Conservation (phyloP, 495 filamentous ascomycete species). For the Immersiella caudata region DNA sequence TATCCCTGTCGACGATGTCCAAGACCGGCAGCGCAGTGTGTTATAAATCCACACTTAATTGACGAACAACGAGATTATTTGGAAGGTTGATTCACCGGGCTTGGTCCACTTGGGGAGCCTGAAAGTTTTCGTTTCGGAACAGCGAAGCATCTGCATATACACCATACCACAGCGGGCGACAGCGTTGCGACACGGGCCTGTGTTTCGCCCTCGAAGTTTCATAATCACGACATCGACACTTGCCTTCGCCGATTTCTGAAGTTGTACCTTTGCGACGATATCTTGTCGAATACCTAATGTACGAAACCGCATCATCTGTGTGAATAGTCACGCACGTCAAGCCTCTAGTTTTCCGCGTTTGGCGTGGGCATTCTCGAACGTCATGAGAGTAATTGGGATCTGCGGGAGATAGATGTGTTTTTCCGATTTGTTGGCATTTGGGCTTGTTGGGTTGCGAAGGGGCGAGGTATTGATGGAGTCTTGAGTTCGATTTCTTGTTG, state of each 20-base stretch:
- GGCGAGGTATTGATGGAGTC: background rate
- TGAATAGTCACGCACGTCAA: background rate
- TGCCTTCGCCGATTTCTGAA: background rate
- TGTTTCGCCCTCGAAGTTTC: background rate
- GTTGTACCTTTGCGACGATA: background rate
- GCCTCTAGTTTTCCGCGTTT: background rate
- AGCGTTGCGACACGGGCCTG: background rate
- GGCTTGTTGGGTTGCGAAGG: background rate
- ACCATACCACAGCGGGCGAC: background rate
- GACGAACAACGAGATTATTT: background rate
- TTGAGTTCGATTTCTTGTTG: background rate
- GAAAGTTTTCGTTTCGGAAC: background rate
- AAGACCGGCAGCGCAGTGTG: too few relatives aligned
- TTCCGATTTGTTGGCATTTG: slow-evolving; percentile 3
- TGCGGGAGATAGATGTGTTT: background rate
- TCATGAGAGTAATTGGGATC: background rate
- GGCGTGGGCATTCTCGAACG: slow-evolving; percentile 3
- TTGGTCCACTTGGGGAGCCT: background rate
- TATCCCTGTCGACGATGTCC: background rate
- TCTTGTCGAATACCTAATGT: background rate
- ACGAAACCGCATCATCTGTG: background rate
- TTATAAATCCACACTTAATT: background rate
- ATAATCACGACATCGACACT: background rate
- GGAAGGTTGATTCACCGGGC: background rate
- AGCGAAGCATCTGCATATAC: background rate